A percentile compares a stretch with the other conserved stretches of the same genome.
Conservation (phyloP, 2,329 filamentous ascomycete genomes). For the Colletotrichum sp. region DNA sequence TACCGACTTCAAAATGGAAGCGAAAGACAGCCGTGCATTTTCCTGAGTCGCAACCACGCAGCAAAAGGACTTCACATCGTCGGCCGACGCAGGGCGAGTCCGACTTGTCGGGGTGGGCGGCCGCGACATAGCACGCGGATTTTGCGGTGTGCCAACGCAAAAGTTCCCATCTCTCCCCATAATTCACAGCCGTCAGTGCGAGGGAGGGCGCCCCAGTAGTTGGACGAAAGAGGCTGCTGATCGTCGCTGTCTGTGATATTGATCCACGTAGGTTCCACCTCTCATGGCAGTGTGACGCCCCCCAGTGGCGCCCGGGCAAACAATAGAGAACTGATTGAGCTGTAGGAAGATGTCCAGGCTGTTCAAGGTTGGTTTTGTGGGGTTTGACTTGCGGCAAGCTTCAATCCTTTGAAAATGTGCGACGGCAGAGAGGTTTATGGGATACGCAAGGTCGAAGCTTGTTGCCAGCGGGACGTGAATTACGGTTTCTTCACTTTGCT, state of each 20-base stretch:
- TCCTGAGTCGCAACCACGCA: neutral
- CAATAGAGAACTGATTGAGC: neutral
- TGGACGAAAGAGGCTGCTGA: neutral
- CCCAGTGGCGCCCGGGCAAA: neutral
- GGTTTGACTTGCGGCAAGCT: fast-evolving
- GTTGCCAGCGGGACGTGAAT: neutral
- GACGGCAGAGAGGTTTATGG: neutral
- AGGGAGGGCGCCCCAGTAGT: neutral
- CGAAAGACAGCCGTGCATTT: neutral
- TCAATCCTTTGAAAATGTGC: neutral
- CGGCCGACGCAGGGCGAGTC: neutral
- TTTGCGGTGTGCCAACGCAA: neutral
- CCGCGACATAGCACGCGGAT: neutral
- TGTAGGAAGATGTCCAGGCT: neutral
- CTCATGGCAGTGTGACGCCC: neutral
- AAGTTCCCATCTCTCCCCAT: neutral
- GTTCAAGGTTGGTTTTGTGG: neutral
- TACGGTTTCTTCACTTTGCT: neutral
- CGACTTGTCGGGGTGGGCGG: neutral
- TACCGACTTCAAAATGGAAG: neutral
- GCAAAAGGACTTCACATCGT: neutral
- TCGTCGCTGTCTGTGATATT: neutral
- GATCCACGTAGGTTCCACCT: neutral
- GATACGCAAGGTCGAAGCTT: neutral
- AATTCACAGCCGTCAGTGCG: neutral